Conservation (phyloP, 768 basidiomycete genomes). For the Lactifluus volemus region DNA sequence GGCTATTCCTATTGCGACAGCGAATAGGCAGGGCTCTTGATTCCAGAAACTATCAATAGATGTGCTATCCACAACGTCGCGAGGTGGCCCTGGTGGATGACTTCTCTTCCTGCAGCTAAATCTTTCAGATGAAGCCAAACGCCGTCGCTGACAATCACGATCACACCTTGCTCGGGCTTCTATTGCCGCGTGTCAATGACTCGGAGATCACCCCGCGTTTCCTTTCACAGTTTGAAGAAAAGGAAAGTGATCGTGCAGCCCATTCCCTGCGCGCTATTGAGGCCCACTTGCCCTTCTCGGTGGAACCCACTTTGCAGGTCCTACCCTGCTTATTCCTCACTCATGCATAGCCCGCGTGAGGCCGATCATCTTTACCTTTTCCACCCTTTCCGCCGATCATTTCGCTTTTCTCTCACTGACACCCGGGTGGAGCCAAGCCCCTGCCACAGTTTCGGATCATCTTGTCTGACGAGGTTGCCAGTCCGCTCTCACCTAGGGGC, state of each 20-base stretch:
- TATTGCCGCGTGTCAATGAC: slow-evolving; percentile 26
- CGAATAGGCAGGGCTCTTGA: slow-evolving; percentile 17
- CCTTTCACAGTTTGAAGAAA: background rate
- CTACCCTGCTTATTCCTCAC: too few species aligned
- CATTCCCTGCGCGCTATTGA: slow-evolving; percentile 28
- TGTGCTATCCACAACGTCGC: slow-evolving; percentile 22
- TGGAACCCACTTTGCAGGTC: too few species aligned
- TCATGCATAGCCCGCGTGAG: too few species aligned
- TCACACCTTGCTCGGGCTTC: slow-evolving; percentile 20
- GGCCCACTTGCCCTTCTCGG: background rate
- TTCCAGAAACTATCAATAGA: slow-evolving; percentile 22
- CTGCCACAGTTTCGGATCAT: too few species aligned
- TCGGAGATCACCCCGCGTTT: slow-evolving; percentile 21
- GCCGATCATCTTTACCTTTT: too few species aligned
- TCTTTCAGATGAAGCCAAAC: slow-evolving; percentile 25
- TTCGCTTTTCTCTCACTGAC: too few species aligned
- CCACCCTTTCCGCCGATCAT: too few species aligned
- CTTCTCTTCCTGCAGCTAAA: slow-evolving; percentile 24
- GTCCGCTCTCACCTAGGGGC: too few species aligned
- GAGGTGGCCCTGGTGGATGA: slow-evolving; percentile 14
- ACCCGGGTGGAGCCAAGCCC: too few species aligned
- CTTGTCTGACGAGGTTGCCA: too few species aligned
- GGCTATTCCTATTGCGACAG: slow-evolving; percentile 23
- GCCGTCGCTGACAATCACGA: slow-evolving; percentile 26
- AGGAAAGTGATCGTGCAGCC: slow-evolving; percentile 19